Conservation (phyloP, 345 rosid species). For the Citropsis articulata region DNA sequence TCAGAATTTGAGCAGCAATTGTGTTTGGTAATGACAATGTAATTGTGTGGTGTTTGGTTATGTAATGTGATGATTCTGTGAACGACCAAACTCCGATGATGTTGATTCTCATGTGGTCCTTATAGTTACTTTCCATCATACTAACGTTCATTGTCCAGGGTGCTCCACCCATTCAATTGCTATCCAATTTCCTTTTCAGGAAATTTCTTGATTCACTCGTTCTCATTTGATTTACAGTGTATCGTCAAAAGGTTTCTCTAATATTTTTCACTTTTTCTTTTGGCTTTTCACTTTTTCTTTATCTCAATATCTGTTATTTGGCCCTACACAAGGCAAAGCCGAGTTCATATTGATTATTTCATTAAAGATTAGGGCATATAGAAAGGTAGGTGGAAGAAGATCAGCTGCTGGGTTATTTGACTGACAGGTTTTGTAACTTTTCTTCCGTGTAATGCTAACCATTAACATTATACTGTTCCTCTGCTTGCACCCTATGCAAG, state of each 20-base stretch:
- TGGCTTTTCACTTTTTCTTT: constrained; percentile 6
- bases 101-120: background rate
- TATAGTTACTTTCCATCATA: background rate
- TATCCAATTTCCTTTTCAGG: background rate
- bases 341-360: background rate
- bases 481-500: background rate
- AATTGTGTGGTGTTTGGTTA: background rate
- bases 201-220: background rate
- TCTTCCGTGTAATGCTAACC: background rate
- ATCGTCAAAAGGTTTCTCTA: background rate
- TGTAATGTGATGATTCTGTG: background rate
- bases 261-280: background rate
- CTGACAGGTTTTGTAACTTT: background rate
- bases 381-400: constrained; percentile 12
- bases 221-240: background rate
- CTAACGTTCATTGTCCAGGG: background rate
- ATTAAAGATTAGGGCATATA: background rate
- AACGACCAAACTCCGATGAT: background rate
- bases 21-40: background rate
- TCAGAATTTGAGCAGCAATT: background rate
- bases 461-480: background rate
- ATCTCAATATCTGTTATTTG: background rate
- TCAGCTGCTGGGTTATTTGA: constrained; percentile 6
- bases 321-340: constrained; percentile 6
- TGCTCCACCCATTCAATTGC: background rate